These are phyloP conservation scores for Calonectria ilicicola DNA, from an alignment of 2,329 filamentous ascomycete genomes.

Conservation along the genomic window DNA sequence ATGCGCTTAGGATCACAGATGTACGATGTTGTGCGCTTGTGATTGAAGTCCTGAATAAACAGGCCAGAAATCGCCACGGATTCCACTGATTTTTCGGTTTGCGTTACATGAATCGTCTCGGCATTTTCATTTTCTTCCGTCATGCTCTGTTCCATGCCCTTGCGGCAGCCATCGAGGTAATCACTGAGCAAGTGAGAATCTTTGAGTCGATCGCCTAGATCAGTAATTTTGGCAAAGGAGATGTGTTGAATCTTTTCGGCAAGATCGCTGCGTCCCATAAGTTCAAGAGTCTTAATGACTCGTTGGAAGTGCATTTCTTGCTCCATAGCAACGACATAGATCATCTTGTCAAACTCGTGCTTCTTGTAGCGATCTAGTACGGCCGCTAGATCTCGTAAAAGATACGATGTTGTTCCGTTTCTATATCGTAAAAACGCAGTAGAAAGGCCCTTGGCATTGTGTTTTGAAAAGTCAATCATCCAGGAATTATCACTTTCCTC, in stretches of 20 bases:
- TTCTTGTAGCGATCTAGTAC: constrained; percentile 71
- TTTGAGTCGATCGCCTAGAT: constrained; percentile 28
- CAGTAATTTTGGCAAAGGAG: constrained; percentile 67
- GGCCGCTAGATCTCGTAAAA: constrained; percentile 79
- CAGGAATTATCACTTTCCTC: constrained; percentile 75
- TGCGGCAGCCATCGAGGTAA: constrained; percentile 29
- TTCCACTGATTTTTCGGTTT: constrained; percentile 26
- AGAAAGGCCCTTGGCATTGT: constrained; percentile 78
- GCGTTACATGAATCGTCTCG: constrained; percentile 4
- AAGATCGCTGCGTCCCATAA: constrained; percentile 50
- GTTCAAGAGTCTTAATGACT: constrained; percentile 70
- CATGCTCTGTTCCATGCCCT: constrained; percentile 7
- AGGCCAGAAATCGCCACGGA: constrained; percentile 31
- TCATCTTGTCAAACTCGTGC: constrained; percentile 80
- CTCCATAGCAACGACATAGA: constrained; percentile 79
- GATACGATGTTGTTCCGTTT: constrained; percentile 55
- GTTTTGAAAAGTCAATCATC: constrained; percentile 77
- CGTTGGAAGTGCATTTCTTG: constrained; percentile 80
- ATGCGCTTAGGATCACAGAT: constrained; percentile 49
- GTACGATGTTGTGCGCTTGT: constrained; percentile 40
- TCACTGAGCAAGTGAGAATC: constrained; percentile 33
- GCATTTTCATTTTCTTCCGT: not conserved
- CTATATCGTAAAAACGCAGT: constrained; percentile 75
- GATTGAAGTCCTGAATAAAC: constrained; percentile 40
- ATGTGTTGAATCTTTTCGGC: constrained; percentile 50